Evolutionary conservation across 768 basidiomycete species (phyloP).

Genomic region (Nevesoporus exiguus): DNA sequence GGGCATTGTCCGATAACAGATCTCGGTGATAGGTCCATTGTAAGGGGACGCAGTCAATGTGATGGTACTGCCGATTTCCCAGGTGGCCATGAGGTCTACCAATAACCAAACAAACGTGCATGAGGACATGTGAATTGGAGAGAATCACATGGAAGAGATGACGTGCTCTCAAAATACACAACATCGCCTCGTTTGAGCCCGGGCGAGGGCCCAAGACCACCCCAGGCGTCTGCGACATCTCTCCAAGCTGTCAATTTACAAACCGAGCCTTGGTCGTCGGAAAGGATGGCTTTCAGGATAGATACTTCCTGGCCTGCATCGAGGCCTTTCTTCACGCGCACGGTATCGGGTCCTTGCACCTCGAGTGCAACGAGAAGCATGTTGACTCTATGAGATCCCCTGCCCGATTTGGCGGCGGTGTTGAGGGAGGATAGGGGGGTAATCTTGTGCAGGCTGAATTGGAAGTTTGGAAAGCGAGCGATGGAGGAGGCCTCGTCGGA

Average conservation of each 20-base stretch:
- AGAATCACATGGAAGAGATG: conserved; percentile 8
- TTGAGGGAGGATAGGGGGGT: conserved; percentile 45
- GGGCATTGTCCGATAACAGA: conserved; percentile 81
- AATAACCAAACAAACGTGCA: conserved; percentile 13
- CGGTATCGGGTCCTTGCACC: conserved; percentile 69
- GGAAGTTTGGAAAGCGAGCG: conserved; percentile 67
- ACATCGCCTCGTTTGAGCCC: conserved; percentile 69
- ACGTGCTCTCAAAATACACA: conserved; percentile 64
- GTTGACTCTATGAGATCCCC: conserved; percentile 48
- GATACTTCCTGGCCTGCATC: conserved; percentile 70
- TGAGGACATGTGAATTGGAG: conserved; percentile 14
- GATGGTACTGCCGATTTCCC: conserved; percentile 42
- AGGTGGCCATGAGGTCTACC: conserved; percentile 52
- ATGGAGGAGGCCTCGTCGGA: conserved; percentile 69
- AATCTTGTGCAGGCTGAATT: conserved; percentile 63
- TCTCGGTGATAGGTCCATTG: conserved; percentile 55
- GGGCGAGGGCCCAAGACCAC: conserved; percentile 39
- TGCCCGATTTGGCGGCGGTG: conserved; percentile 28
- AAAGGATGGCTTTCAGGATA: conserved; percentile 66
- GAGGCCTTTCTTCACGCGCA: conserved; percentile 62
- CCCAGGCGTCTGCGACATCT: conserved; percentile 72
- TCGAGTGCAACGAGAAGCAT: conserved; percentile 68
- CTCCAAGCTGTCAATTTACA: conserved; percentile 79
- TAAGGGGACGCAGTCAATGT: conserved; percentile 67
- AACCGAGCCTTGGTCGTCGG: conserved; percentile 66